Evolutionary conservation across 164 flowering plant species (phyloP), one percentile per base, ranked within the genome.

Genomic region (Litsea cubeba): DNA sequence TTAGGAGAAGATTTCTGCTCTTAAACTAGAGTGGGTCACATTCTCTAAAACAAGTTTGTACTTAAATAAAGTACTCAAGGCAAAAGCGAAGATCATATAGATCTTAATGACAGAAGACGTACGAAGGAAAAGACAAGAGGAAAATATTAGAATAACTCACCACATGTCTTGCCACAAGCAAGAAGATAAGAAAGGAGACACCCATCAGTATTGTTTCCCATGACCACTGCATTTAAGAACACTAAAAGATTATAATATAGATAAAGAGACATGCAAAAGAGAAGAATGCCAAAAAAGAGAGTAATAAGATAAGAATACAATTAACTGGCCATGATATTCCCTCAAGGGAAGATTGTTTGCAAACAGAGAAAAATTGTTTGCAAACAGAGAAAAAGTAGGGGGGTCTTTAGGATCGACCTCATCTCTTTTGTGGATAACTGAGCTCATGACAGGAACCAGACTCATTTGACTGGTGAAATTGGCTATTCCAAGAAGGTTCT

Each of bases 391-490:
- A 40, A 40, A 15, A 15, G 26, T n/a, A 18, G 15, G 85, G 46
- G 46, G 46, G 8, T 40, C 46, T 40, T 40, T 5, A 10, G 7
- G 3, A 30, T 5, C 35, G 35, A 91, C 98, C 97, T 94, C 98
- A n/a, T 86, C 62, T 3, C 78, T 90, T 88, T 3, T 82, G 18
- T 65, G 82, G 24, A 87, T 40, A 7, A 14, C 23, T 81, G 90
- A 76, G 46, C 91, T 57, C 0, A 5, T 62, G 74, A 95, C 97
- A 5, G 85, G 75, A 12, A 90, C 40, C 1, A 93, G 77, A 79
- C 90, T 90, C 2, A 97, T 95, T 22, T 88, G 76, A 1, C 68
- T 23, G 0, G 98, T 90, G 65, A 95, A 95, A 72, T 89, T 87
- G 18, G 8, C 54, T 71, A 95, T 40, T 4, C 97, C 98, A 70